A percentile compares a stretch with the other conserved stretches of the same genome.
Conservation (phyloP, 129 eudicot genomes). For the Solidago caesia region DNA sequence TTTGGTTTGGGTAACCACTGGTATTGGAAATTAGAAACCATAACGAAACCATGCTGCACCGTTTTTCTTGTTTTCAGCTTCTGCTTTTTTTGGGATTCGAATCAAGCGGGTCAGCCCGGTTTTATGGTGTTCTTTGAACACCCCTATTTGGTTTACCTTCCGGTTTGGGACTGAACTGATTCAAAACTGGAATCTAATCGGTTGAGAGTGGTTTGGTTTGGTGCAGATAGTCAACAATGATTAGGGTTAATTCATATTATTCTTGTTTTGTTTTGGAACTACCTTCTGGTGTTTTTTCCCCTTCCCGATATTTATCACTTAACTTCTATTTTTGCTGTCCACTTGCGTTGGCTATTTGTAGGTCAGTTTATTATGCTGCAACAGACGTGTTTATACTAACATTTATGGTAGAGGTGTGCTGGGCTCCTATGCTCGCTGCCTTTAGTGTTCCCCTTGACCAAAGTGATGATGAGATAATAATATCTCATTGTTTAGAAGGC, state of each 20-base stretch:
- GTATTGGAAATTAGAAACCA: too few species aligned
- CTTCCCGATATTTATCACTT: background rate
- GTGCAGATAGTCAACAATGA: background rate
- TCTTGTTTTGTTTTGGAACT: background rate
- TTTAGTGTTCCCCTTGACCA: slow-evolving; percentile 99
- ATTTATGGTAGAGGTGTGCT: slow-evolving; percentile 94
- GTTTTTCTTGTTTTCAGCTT: too few species aligned
- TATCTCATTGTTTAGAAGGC: slow-evolving; percentile 79
- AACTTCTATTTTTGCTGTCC: slow-evolving; percentile 6
- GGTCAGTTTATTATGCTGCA: slow-evolving; percentile 97
- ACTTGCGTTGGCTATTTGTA: slow-evolving; percentile 47
- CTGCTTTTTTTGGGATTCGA: too few species aligned
- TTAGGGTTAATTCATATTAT: background rate
- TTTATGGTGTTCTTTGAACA: too few species aligned
- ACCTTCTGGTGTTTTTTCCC: slow-evolving; percentile 1
- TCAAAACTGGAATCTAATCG: background rate
- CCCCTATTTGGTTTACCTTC: background rate
- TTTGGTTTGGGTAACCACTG: too few species aligned
- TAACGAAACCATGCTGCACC: too few species aligned
- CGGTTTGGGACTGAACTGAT: background rate
- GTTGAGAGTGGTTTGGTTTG: background rate
- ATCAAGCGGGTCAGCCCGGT: too few species aligned
- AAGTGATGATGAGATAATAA: slow-evolving; percentile 78
- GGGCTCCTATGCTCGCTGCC: slow-evolving; percentile 99
- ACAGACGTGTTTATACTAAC: slow-evolving; percentile 86